phyloP scores from a whole-genome alignment of 2,329 filamentous ascomycete species.

The Colletotrichum aenigma region DNA sequence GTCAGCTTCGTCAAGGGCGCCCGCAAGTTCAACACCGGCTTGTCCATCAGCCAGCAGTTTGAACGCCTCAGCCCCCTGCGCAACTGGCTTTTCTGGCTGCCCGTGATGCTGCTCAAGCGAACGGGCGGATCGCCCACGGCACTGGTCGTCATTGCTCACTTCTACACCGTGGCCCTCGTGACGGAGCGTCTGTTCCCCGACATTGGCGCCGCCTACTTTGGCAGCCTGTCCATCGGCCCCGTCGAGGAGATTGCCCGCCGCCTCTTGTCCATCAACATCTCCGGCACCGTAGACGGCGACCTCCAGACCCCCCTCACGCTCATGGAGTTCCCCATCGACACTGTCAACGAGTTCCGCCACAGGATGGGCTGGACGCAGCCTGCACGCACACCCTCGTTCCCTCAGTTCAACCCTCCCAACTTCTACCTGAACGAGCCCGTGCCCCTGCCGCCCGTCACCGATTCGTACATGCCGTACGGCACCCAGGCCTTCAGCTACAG shows the following conservation, averaged over 20 bases:
- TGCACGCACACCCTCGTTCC: constrained; percentile 63
- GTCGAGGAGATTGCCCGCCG: constrained; percentile 86
- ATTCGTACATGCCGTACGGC: constrained; percentile 57
- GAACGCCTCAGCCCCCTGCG: constrained; percentile 86
- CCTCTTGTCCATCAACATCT: constrained; percentile 71
- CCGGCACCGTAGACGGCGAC: constrained; percentile 59
- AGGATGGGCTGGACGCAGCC: constrained; percentile 72
- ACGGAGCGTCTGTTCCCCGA: constrained; percentile 93
- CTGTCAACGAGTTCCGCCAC: constrained; percentile 70
- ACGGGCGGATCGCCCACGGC: constrained; percentile 78
- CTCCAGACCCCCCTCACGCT: constrained; percentile 67
- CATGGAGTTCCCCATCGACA: constrained; percentile 76
- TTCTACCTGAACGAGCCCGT: constrained; percentile 54
- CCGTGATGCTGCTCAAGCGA: constrained; percentile 80
- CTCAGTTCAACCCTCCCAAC: constrained; percentile 62
- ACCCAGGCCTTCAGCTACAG: constrained; percentile 68
- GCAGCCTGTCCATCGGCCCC: constrained; percentile 77
- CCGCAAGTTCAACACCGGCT: constrained; percentile 70
- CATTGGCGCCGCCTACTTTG: constrained; percentile 87
- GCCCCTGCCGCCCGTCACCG: constrained; percentile 42
- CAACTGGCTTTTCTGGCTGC: constrained; percentile 96
- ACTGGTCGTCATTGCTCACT: constrained; percentile 84
- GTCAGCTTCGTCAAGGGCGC: constrained; percentile 75
- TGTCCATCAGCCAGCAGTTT: constrained; percentile 84
- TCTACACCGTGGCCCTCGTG: constrained; percentile 86